Conservation (phyloP, 768 basidiomycete species). For the Auricularia cornea region DNA sequence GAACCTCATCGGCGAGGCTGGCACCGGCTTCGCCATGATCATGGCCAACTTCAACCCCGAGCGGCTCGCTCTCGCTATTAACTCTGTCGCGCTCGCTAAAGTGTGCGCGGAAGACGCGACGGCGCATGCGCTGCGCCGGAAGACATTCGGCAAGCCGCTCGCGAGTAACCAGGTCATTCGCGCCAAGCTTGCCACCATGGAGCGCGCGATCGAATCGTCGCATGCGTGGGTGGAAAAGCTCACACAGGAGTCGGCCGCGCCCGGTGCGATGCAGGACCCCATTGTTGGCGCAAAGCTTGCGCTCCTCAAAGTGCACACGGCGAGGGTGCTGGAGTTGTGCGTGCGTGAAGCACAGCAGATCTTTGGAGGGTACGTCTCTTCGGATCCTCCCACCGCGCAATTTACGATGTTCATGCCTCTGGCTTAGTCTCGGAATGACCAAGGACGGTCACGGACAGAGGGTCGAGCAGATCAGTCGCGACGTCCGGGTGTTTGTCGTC, state of each 20-base stretch:
- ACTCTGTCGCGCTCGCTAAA: conserved; percentile 3
- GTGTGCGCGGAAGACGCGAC: conserved; percentile 7
- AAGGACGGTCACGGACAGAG: conserved; percentile 9
- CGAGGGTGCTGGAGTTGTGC: conserved; percentile 9
- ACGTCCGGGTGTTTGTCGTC: conserved; percentile 11
- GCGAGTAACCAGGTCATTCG: conserved; percentile 10
- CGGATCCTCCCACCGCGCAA: not conserved
- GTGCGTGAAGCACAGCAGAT: conserved; percentile 10
- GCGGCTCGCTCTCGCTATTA: conserved; percentile 7
- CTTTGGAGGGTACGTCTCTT: conserved; percentile 5
- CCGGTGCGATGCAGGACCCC: conserved; percentile 3
- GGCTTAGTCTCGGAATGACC: conserved; percentile 4
- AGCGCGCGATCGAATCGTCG: conserved; percentile 4
- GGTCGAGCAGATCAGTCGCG: conserved; percentile 13
- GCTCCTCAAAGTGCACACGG: conserved; percentile 10
- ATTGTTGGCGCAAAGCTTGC: conserved; percentile 9
- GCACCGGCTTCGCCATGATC: conserved; percentile 17
- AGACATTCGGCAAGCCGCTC: conserved; percentile 11
- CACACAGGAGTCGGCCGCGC: conserved; percentile 1
- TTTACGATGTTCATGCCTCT: not conserved
- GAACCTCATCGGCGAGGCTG: conserved; percentile 20
- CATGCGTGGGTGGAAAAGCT: conserved; percentile 12
- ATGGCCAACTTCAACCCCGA: conserved; percentile 20
- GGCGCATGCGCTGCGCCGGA: conserved; percentile 8
- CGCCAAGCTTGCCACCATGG: conserved; percentile 12